phyloP scores from a whole-genome alignment of 768 basidiomycete genomes.

The Russula vinacea region DNA sequence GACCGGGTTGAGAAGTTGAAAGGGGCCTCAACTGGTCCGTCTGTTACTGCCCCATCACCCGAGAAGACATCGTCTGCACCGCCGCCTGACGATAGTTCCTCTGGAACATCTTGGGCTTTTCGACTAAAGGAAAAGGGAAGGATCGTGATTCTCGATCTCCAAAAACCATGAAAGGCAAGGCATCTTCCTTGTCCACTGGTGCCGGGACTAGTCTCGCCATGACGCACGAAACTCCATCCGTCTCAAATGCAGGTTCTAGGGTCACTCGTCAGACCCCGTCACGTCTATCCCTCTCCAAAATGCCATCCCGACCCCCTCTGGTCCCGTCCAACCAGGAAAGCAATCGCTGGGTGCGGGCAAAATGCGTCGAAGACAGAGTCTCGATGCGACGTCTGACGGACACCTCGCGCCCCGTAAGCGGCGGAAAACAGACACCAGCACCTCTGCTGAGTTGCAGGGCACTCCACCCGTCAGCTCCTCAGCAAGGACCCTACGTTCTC shows the following conservation, averaged over 20 bases:
- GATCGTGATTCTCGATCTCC: conserved; percentile 24
- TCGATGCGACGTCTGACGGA: conserved; percentile 12
- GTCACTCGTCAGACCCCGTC: conserved; percentile 13
- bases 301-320: conserved; percentile 8
- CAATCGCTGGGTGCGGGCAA: neutral
- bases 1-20: conserved; percentile 50
- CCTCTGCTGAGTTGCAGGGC: neutral
- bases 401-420: conserved; percentile 24
- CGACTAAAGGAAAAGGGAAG: conserved; percentile 38
- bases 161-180: conserved; percentile 23
- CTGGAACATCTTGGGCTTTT: conserved; percentile 36
- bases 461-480: neutral
- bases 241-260: conserved; percentile 4
- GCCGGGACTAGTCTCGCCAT: neutral
- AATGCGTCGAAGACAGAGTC: conserved; percentile 18
- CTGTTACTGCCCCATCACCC: conserved; percentile 29
- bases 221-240: conserved; percentile 1
- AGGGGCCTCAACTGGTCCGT: conserved; percentile 31
- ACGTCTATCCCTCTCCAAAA: conserved; percentile 6
- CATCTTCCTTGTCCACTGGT: neutral
- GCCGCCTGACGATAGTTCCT: conserved; percentile 32
- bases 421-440: conserved; percentile 24
- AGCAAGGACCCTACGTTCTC: conserved; percentile 5
- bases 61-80: conserved; percentile 21
- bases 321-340: conserved; percentile 13